Percentiles rank a stretch among this genome's conserved stretches.
Conservation (phyloP, 2,329 filamentous ascomycete species). For the Alternaria dauci region DNA sequence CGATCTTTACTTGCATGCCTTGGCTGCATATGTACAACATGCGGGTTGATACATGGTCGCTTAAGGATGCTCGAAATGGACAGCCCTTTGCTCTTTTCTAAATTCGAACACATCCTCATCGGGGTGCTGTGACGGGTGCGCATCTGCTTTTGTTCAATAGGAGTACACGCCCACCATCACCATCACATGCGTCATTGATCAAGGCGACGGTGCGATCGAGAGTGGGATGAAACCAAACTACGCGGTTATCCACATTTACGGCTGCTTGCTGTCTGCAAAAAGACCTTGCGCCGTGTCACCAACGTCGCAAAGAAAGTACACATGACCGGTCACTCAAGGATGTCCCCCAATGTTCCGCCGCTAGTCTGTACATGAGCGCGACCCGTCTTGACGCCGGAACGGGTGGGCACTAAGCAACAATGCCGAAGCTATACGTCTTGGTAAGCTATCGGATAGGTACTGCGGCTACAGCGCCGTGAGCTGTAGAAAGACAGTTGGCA, state of each 20-base stretch:
- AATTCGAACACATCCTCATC: background rate
- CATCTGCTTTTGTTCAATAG: background rate
- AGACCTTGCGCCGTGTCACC: conserved; percentile 6
- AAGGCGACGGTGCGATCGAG: background rate
- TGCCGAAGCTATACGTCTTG: conserved; percentile 1
- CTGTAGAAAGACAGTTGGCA: conserved; percentile 8
- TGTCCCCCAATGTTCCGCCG: background rate
- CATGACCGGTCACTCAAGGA: background rate
- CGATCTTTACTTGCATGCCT: conserved; percentile 11
- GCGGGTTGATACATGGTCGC: conserved; percentile 15
- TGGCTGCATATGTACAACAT: conserved; percentile 32
- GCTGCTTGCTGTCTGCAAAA: background rate
- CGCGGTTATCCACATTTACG: background rate
- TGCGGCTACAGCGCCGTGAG: background rate
- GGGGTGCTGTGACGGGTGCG: background rate
- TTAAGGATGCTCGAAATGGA: conserved; percentile 2
- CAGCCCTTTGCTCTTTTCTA: background rate
- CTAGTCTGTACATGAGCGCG: background rate
- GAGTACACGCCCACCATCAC: background rate
- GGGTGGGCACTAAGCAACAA: background rate
- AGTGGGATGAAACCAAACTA: background rate
- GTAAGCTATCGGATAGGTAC: background rate
- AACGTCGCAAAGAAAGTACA: conserved; percentile 7
- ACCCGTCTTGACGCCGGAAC: background rate
- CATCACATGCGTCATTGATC: conserved; percentile 2